These are phyloP conservation scores for Hymenoscyphus salicellus DNA, from an alignment of 2,329 filamentous ascomycete genomes.

Conservation along the genomic window DNA sequence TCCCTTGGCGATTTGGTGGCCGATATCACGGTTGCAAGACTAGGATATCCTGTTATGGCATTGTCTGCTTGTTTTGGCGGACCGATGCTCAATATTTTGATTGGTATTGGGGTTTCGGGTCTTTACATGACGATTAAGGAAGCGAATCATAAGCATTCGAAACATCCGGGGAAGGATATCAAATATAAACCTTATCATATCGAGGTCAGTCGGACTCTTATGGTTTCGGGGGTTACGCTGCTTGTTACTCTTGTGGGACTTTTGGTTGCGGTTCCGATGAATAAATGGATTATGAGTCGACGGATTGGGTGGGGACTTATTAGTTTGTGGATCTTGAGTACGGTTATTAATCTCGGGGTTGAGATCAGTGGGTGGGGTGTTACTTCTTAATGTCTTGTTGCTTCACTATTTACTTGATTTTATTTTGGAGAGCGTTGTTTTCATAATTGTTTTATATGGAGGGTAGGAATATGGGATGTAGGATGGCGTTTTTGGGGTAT, in stretches of 20 bases:
- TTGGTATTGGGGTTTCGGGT: slow-evolving; percentile 90
- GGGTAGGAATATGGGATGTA: not conserved
- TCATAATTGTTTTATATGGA: not conserved
- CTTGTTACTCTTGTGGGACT: slow-evolving; percentile 75
- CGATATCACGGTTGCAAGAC: slow-evolving; percentile 86
- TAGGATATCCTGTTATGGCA: slow-evolving; percentile 97
- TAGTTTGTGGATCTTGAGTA: slow-evolving; percentile 75
- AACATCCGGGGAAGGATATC: slow-evolving; percentile 63
- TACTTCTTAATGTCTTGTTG: not conserved
- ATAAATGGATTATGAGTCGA: slow-evolving; percentile 80
- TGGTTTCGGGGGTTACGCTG: slow-evolving; percentile 82
- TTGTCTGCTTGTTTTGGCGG: slow-evolving; percentile 94
- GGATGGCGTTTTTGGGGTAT: not conserved
- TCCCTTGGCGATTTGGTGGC: slow-evolving; percentile 91
- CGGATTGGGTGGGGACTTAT: slow-evolving; percentile 81
- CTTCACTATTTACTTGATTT: not conserved
- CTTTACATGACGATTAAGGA: slow-evolving; percentile 78
- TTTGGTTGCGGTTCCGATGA: slow-evolving; percentile 76
- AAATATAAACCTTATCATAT: slow-evolving; percentile 77
- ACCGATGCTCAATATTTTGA: slow-evolving; percentile 93
- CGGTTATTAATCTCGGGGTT: slow-evolving; percentile 74
- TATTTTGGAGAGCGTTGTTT: too few relatives aligned
- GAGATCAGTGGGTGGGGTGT: slow-evolving; percentile 59
- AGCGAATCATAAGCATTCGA: slow-evolving; percentile 61
- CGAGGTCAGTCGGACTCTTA: slow-evolving; percentile 76